phyloP scores from a whole-genome alignment of 2,329 filamentous ascomycete species.

The Neoarthrinium moseri region DNA sequence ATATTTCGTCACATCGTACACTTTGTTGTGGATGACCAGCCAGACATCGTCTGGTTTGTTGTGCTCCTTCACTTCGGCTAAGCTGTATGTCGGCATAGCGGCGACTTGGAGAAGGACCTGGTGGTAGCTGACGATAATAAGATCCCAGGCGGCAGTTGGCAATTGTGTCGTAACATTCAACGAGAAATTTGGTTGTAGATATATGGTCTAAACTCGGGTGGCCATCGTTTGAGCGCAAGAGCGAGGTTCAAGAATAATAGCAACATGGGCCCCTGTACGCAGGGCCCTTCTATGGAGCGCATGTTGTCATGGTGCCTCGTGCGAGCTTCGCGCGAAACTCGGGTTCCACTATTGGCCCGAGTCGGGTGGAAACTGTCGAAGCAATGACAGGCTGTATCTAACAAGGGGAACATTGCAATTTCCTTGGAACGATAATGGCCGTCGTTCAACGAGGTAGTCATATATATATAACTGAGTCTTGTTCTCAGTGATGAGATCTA shows the following conservation, averaged over 20 bases:
- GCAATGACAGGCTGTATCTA: slow-evolving; percentile 2
- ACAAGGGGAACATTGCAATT: background rate
- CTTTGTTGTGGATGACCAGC: slow-evolving; percentile 5
- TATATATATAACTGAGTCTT: slow-evolving; percentile 2
- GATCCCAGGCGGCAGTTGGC: no score
- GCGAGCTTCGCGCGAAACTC: background rate
- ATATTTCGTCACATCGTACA: slow-evolving; percentile 6
- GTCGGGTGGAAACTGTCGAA: slow-evolving; percentile 2
- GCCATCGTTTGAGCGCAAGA: slow-evolving; percentile 1
- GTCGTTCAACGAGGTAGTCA: background rate
- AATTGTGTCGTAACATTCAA: no score
- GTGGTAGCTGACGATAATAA: background rate
- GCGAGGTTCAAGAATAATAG: background rate
- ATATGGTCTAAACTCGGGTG: background rate
- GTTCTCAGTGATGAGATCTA: background rate
- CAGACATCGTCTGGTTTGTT: slow-evolving; percentile 2
- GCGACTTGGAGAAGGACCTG: background rate
- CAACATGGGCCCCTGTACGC: background rate
- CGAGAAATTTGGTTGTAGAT: slow-evolving; percentile 3
- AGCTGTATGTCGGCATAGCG: background rate
- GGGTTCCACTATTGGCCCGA: slow-evolving; percentile 1
- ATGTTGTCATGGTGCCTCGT: background rate
- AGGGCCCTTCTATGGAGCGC: background rate
- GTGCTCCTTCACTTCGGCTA: slow-evolving; percentile 1
- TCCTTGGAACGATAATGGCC: background rate